Evolutionary conservation across 331 rosid species (phyloP).

Genomic region (Quercus phellos): DNA sequence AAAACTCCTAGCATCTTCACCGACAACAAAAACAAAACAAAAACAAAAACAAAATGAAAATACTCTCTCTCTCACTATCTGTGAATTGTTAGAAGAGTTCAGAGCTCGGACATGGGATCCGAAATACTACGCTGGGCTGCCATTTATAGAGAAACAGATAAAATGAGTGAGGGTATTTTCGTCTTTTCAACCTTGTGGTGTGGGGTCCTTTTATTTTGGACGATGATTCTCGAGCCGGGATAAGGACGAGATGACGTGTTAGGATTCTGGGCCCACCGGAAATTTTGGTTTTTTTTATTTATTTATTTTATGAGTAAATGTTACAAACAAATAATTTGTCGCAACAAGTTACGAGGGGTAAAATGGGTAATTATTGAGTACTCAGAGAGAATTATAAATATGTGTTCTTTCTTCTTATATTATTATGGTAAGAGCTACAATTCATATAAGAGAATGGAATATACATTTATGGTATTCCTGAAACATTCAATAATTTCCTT

Average conservation of each 20-base stretch:
- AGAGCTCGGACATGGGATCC: slow-evolving; percentile 18
- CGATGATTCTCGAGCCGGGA: slow-evolving; percentile 27
- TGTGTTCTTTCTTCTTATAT: too few species aligned
- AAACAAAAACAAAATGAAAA: background rate
- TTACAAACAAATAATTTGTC: too few species aligned
- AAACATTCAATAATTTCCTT: too few species aligned
- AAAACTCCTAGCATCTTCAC: slow-evolving; percentile 76
- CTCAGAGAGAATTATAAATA: too few species aligned
- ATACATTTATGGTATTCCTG: too few species aligned
- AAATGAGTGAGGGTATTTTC: slow-evolving; percentile 17
- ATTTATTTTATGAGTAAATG: too few species aligned
- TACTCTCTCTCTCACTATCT: background rate
- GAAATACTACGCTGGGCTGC: background rate
- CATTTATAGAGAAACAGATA: slow-evolving; percentile 32
- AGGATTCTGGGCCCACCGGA: background rate
- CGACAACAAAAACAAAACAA: background rate
- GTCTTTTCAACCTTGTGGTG: slow-evolving; percentile 23
- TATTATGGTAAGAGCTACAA: too few species aligned
- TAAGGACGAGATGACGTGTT: background rate
- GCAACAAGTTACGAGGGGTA: too few species aligned
- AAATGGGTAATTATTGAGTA: too few species aligned
- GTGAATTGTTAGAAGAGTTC: background rate
- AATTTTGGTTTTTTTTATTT: background rate
- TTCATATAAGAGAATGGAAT: too few species aligned
- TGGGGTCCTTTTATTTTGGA: slow-evolving; percentile 19